Percentiles rank a stretch among this genome's conserved stretches.
Conservation (phyloP, 129 eudicot species). For the Centrapalus pauciflorus region DNA sequence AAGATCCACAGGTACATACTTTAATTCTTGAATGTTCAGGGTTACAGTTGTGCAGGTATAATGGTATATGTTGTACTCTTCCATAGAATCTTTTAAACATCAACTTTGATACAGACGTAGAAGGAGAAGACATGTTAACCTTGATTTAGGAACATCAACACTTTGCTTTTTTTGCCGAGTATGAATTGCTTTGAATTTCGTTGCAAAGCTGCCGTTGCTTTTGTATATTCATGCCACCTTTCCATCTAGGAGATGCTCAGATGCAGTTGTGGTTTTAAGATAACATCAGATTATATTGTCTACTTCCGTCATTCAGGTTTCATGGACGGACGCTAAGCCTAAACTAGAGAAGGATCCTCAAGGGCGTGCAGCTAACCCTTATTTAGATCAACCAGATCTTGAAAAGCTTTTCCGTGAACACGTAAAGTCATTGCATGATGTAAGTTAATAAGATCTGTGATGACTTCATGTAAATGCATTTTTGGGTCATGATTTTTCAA, state of each 20-base stretch:
- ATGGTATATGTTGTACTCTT: no score
- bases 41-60: not conserved
- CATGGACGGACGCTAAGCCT: slow-evolving; percentile 88
- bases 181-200: no score
- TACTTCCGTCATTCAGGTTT: slow-evolving; percentile 41
- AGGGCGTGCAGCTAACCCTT: slow-evolving; percentile 80
- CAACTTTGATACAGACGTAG: no score
- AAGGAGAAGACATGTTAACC: no score
- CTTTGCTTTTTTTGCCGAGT: no score
- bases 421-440: slow-evolving; percentile 76
- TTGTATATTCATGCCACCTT: no score
- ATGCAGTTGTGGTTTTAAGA: not conserved
- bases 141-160: no score
- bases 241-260: no score
- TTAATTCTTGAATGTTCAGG: not conserved
- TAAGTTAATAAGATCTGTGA: slow-evolving; percentile 21
- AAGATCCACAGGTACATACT: slow-evolving; percentile 77
- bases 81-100: no score
- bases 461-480: not conserved
- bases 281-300: not conserved
- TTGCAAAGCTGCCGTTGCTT: no score
- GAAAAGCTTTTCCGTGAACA: slow-evolving; percentile 98
- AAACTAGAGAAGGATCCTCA: slow-evolving; percentile 98
- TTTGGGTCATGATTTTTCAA: not conserved
- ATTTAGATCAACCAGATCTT: slow-evolving; percentile 78